Conservation (phyloP, 495 filamentous ascomycete species). For the Neurospora sp. region DNA sequence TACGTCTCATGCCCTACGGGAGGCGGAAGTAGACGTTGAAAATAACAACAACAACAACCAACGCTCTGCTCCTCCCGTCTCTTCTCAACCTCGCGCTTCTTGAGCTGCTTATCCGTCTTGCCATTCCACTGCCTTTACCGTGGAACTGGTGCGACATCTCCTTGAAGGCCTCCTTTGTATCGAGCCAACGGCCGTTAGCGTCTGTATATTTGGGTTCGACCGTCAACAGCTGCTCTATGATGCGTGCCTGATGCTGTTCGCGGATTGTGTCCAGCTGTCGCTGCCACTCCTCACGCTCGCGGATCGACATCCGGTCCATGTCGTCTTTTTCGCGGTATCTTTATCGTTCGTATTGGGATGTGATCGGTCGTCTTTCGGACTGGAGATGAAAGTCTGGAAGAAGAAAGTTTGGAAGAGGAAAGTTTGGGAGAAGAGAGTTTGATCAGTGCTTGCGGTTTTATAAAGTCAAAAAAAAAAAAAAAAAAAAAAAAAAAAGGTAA, state of each 20-base stretch:
- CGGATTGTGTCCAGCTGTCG: conserved; percentile 77
- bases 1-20: conserved; percentile 15
- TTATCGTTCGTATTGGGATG: not conserved
- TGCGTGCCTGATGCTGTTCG: conserved; percentile 69
- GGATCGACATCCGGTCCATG: conserved; percentile 67
- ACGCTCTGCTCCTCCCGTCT: no score
- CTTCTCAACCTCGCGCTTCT: conserved; percentile 95
- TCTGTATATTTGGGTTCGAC: conserved; percentile 86
- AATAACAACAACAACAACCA: no score
- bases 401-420: not conserved
- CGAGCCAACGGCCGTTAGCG: conserved; percentile 73
- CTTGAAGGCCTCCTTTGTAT: conserved; percentile 87
- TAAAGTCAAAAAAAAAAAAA: not conserved
- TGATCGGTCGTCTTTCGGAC: not conserved
- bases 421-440: not conserved
- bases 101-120: conserved; percentile 93
- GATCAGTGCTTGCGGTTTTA: not conserved
- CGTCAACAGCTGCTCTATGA: conserved; percentile 64
- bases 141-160: conserved; percentile 93
- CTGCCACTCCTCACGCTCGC: conserved; percentile 81
- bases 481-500: no score
- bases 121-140: conserved; percentile 90
- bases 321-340: no score
- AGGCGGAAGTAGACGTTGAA: no score
- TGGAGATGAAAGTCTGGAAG: not conserved